Evolutionary conservation across 192 early-diverging fungal species (phyloP).

Genomic region (Endogone sp.): DNA sequence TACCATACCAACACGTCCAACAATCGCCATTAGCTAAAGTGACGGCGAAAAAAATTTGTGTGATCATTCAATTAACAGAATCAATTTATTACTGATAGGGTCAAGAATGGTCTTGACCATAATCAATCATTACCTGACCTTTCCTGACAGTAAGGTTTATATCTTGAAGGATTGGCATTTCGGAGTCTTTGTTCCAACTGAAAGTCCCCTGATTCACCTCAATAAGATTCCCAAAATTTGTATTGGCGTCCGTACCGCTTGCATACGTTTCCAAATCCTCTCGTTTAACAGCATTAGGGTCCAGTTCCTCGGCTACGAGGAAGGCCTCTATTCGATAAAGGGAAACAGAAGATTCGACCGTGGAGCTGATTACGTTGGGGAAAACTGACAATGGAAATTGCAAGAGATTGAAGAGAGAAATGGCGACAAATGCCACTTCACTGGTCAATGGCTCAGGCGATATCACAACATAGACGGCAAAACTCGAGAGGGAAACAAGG

Average conservation of each 20-base stretch:
- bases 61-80: too few species aligned
- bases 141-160: slow-evolving; percentile 39
- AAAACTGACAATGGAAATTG: slow-evolving; percentile 85
- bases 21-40: slow-evolving; percentile 17
- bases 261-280: slow-evolving; percentile 23
- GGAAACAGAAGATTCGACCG: slow-evolving; percentile 81
- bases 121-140: too few species aligned
- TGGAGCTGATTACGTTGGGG: slow-evolving; percentile 73
- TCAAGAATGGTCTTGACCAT: too few species aligned
- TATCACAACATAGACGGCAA: slow-evolving; percentile 68
- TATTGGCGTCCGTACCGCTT: slow-evolving; percentile 10
- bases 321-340: slow-evolving; percentile 78
- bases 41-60: too few species aligned
- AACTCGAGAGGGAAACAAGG: slow-evolving; percentile 82
- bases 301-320: slow-evolving; percentile 77
- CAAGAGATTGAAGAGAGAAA: slow-evolving; percentile 90
- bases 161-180: slow-evolving; percentile 27
- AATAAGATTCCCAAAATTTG: slow-evolving; percentile 21
- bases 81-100: too few species aligned
- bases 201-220: slow-evolving; percentile 49
- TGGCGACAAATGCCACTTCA: slow-evolving; percentile 77
- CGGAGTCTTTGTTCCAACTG: slow-evolving; percentile 47
- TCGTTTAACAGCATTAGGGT: slow-evolving; percentile 55
- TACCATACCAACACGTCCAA: background rate
- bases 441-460: slow-evolving; percentile 49